Evolutionary conservation across 2,329 filamentous ascomycete species (phyloP), one percentile per base, ranked within the genome.

Genomic region (Nigrograna mackinnonii): DNA sequence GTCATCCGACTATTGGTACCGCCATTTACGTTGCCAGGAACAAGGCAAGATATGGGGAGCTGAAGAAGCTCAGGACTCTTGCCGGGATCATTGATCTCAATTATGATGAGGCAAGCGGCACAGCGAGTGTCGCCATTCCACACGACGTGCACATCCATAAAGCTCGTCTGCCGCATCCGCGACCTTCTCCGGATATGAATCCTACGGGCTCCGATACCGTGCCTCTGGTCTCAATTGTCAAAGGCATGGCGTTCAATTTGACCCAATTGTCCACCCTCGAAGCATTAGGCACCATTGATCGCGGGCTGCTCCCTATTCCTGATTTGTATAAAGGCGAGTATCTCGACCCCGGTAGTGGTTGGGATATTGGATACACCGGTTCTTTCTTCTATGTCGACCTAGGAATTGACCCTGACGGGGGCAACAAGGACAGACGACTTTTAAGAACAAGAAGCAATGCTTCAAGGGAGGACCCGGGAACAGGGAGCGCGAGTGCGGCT

Each of bases 211-310:
- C 22, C 2, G 2, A 18, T 5, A 54, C 48, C 0, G 55, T 58
- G 4, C 62, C 63, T 6, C 43, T 71, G 4, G 64, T 72, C 2
- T 67, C 60, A 32, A 71, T 89, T 24, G 85, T 90, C 14, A 80
- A 80, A 33, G 87, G 86, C 38, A 86, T 91, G 83, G 80, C 80
- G 2, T 90, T 89, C 64, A 67, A 82, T 26, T 77, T 87, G 21
- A 72, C 85, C 11, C 67, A 78, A 46, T 71, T 92, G 20, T 69
- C 77, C 0, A 76, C 75, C 39, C 66, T 89, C 4, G 80, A 80
- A 13, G 74, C 78, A 9, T 43, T 62, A 2, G 57, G 32, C 2
- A 24, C 42, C 16, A 43, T 39, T 2, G 43, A 35, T 2, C 21
- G 42, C 6, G 49, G 45, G 1, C 72, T 91, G n/a, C 74, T 69